Evolutionary conservation across 306 rosid species (phyloP), one percentile per base, ranked within the genome.

Genomic region (Inga oerstediana): DNA sequence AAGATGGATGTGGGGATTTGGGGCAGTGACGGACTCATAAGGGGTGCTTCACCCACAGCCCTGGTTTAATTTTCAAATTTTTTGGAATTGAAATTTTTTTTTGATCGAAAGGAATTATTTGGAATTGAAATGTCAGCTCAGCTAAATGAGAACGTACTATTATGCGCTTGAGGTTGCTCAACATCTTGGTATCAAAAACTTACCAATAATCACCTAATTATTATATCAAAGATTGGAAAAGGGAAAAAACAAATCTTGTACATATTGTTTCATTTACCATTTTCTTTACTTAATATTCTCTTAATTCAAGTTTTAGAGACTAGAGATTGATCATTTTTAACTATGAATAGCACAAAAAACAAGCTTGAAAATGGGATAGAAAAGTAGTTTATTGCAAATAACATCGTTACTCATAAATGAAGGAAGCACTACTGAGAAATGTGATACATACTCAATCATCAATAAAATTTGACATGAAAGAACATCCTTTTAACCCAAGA

Each of bases 1-100:
- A 64, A 81, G 30, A 51, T 17, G 37, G 43, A 54, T 30, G 74
- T 72, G 11, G 69, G 66, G 74, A 32, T 56, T 52, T 32, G 69
- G 77, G 15, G 66, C 15, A 61, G 68, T 24, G 68, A 11, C 8
- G 7, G 37, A 24, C 68, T 24, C 17, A 62, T 4, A 22, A 32
- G 35, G 68, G 34, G 34, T 24, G 37, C 68, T 62, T 62, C 68
- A 62, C 68, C 68, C 68, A 37, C 68, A 62, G 68, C 68, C 7
- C 68, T 24, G 68, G 34, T 22, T 62, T 37, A 62, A 62, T 62
- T 62, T 62, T 27, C 35, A 62, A 62, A 2, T 24, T 24, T 3
- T 22, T 27, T 62, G 43, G 43, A 39, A 5, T 5, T 39, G 43
- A 39, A 4, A 4, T 4, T 4, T 37, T 37, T 3, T 3, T 3